Evolutionary conservation across 2,329 filamentous ascomycete genomes (phyloP).

Genomic region (Fusarium pseudograminearum): DNA sequence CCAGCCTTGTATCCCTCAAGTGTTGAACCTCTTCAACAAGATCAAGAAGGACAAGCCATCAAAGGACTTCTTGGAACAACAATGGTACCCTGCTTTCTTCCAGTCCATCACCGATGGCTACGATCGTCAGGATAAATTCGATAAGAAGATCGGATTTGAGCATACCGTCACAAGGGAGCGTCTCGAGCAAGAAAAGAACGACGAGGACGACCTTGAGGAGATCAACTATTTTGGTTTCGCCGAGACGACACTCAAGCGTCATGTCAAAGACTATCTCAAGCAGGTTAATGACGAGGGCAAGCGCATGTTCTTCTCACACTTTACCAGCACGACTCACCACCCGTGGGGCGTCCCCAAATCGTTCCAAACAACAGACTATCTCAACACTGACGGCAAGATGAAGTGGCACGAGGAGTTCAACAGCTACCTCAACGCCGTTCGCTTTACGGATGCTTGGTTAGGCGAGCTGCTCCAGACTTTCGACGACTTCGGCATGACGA

Average conservation of each 20-base stretch:
- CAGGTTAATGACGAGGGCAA: conserved; percentile 48
- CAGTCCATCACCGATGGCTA: conserved; percentile 54
- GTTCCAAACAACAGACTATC: conserved; percentile 40
- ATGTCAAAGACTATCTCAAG: conserved; percentile 50
- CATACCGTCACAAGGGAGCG: conserved; percentile 48
- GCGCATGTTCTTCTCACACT: conserved; percentile 53
- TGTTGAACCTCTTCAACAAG: conserved; percentile 51
- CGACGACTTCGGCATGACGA: conserved; percentile 50
- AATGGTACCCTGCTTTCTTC: conserved; percentile 53
- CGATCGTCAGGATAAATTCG: conserved; percentile 52
- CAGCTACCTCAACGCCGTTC: conserved; percentile 51
- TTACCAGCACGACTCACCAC: conserved; percentile 55
- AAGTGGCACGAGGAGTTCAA: conserved; percentile 50
- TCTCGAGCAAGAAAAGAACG: conserved; percentile 38
- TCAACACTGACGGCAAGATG: conserved; percentile 42
- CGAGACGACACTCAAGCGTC: conserved; percentile 48
- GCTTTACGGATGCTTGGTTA: conserved; percentile 52
- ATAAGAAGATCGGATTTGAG: conserved; percentile 50
- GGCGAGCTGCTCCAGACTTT: conserved; percentile 50
- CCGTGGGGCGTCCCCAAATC: conserved; percentile 43
- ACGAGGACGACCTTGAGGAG: conserved; percentile 39
- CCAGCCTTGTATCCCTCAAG: conserved; percentile 59
- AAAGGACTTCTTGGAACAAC: conserved; percentile 45
- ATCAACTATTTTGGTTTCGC: conserved; percentile 54
- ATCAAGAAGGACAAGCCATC: conserved; percentile 39